Conservation (phyloP, 495 filamentous ascomycete genomes). For the Hypoxylon intermedium region DNA sequence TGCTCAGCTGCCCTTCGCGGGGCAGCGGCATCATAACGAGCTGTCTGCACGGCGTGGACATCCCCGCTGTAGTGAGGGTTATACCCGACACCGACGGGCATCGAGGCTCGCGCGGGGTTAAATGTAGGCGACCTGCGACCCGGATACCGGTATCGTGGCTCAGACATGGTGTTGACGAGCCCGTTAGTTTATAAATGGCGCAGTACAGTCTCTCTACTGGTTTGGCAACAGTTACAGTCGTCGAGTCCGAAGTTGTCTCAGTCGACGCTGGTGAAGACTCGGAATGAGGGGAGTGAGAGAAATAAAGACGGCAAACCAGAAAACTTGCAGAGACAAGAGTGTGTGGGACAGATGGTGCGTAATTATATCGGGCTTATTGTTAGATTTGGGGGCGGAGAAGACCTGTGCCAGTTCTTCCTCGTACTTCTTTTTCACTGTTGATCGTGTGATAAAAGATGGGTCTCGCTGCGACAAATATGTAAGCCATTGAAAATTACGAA, state of each 20-base stretch:
- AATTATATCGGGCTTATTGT: slow-evolving; percentile 35
- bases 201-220: slow-evolving; percentile 11
- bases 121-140: slow-evolving; percentile 52
- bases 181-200: slow-evolving; percentile 14
- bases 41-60: slow-evolving; percentile 48
- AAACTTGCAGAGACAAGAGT: slow-evolving; percentile 1
- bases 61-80: slow-evolving; percentile 52
- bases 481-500: slow-evolving; percentile 25
- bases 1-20: slow-evolving; percentile 39
- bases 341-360: slow-evolving; percentile 27
- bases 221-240: slow-evolving; percentile 11
- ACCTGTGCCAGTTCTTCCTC: slow-evolving; percentile 31
- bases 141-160: slow-evolving; percentile 48
- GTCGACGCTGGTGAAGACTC: slow-evolving; percentile 10
- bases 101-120: slow-evolving; percentile 56
- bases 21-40: slow-evolving; percentile 45
- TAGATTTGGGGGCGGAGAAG: slow-evolving; percentile 33
- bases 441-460: slow-evolving; percentile 33
- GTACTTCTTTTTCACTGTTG: slow-evolving; percentile 33
- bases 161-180: slow-evolving; percentile 49
- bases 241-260: slow-evolving; percentile 22
- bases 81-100: slow-evolving; percentile 53
- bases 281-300: slow-evolving; percentile 10
- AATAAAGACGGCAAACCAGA: slow-evolving; percentile 13
- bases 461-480: slow-evolving; percentile 33